These are phyloP conservation scores for Carallia brachiata DNA, from an alignment of 345 rosid genomes.

Conservation along the genomic window DNA sequence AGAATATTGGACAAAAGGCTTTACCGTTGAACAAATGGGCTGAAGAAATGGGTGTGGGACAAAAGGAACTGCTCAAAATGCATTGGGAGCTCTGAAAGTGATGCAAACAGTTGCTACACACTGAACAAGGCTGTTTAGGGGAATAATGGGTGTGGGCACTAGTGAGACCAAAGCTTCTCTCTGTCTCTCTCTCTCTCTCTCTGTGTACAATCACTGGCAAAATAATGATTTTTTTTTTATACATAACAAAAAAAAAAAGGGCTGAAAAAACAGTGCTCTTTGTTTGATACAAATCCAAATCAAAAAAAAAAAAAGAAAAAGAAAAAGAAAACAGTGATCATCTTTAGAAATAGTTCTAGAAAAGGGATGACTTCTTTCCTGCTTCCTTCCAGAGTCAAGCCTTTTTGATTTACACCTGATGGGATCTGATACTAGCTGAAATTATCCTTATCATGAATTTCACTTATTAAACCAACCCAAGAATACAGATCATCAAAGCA, in stretches of 20 bases:
- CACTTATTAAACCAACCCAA: conserved; percentile 5
- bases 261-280: too few species aligned
- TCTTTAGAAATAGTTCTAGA: conserved; percentile 24
- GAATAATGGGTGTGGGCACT: conserved; percentile 23
- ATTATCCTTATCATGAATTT: conserved; percentile 6
- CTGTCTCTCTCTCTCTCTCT: not conserved
- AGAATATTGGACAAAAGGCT: not conserved
- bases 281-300: too few species aligned
- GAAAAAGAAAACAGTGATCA: conserved; percentile 9
- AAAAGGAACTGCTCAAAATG: conserved; percentile 16
- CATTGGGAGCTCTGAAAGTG: conserved; percentile 28
- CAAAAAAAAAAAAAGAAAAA: too few species aligned
- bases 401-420: conserved; percentile 10
- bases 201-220: conserved; percentile 3
- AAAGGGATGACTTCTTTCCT: conserved; percentile 39
- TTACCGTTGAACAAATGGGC: too few species aligned
- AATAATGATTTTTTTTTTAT: too few species aligned
- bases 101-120: conserved; percentile 12
- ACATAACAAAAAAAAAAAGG: too few species aligned
- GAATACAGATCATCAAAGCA: conserved; percentile 14
- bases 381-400: conserved; percentile 22
- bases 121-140: conserved; percentile 26
- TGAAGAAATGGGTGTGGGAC: not conserved
- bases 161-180: conserved; percentile 26
- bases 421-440: conserved; percentile 11